Base-by-base conservation (phyloP, 768 basidiomycete species). In the Calocybe indica region DNA sequence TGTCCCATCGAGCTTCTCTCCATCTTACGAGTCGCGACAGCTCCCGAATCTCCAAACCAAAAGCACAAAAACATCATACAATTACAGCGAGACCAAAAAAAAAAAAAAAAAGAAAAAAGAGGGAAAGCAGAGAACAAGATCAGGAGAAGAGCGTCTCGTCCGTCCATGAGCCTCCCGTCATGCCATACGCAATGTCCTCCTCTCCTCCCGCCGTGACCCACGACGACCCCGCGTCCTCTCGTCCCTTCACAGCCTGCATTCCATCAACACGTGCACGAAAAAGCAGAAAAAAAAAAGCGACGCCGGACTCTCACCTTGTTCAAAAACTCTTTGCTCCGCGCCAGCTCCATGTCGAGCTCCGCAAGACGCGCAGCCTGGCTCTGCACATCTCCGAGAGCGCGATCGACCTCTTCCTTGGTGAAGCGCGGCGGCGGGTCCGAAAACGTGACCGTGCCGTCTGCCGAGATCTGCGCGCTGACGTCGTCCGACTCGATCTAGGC, bases 361-460 rank as follows among this genome's bases (percentile, higher is more conserved):
- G 57, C 64, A 7, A 88, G 70, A 13, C 72, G 52, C 40, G 60
- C 63, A 10, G 72, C 68, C 59, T 85, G 85, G 40, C 67, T 64
- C 58, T 89, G 86, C 4, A 71, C 69, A 12, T 72, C 69, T 44
- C 56, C 64, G 37, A 91, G 68, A 5, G 81, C 72, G 1, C 57
- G 48, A 50, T 91, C 85, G 8, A 90, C 75, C 45, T 87, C 78
- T 7, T 66, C 69, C 51, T 79, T 76, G 10, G 79, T 71, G 52
- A 83, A 80, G 44, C 69, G 63, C n/a, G 78, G 71, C 1, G 78
- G 73, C 11, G 79, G 75, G 57, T 85, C 83, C 12, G 77, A 75
- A 63, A 91, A 90, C 0, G 82, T 82, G 13, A 92, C 88, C 0
- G 85, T 86, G 5, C 79, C 84, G 45, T 79, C 72, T 1, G 76